Conservation (phyloP, 2,329 filamentous ascomycete genomes). For the Bertia moriformis region DNA sequence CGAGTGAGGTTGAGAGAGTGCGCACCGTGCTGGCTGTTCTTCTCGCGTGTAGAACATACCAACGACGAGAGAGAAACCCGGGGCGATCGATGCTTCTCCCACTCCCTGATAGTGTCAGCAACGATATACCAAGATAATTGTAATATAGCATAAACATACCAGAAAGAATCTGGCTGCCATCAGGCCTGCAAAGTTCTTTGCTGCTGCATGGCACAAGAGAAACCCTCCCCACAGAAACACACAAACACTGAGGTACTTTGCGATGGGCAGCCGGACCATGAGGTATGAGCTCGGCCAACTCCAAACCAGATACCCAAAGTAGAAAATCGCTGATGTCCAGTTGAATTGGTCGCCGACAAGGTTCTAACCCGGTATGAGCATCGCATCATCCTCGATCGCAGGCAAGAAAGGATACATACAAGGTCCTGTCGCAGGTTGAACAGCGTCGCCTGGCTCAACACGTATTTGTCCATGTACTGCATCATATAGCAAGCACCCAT, state of each 20-base stretch:
- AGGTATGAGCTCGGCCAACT: constrained; percentile 11
- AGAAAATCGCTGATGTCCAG: constrained; percentile 14
- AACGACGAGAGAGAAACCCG: constrained; percentile 5
- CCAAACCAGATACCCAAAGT: constrained; percentile 14
- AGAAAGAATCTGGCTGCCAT: constrained; percentile 7
- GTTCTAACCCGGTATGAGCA: constrained; percentile 1
- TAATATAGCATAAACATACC: no score
- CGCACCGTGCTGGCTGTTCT: constrained; percentile 1
- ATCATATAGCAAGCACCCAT: constrained; percentile 14
- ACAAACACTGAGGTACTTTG: constrained; percentile 4
- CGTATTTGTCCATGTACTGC: constrained; percentile 14
- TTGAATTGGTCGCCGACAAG: constrained; percentile 6
- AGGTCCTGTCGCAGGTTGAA: constrained; percentile 11
- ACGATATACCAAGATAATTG: no score
- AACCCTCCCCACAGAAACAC: constrained; percentile 16
- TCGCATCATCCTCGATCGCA: no score
- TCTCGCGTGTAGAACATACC: constrained; percentile 8
- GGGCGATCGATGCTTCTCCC: constrained; percentile 13
- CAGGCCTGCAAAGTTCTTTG: constrained; percentile 9
- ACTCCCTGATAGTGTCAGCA: no score
- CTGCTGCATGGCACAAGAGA: constrained; percentile 15
- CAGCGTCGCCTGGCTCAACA: constrained; percentile 13
- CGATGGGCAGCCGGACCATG: constrained; percentile 2
- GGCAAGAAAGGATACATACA: constrained; percentile 6
- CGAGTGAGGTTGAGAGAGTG: no score